Conservation (phyloP, 2,329 filamentous ascomycete species). For the Pestalotiopsis sp. region DNA sequence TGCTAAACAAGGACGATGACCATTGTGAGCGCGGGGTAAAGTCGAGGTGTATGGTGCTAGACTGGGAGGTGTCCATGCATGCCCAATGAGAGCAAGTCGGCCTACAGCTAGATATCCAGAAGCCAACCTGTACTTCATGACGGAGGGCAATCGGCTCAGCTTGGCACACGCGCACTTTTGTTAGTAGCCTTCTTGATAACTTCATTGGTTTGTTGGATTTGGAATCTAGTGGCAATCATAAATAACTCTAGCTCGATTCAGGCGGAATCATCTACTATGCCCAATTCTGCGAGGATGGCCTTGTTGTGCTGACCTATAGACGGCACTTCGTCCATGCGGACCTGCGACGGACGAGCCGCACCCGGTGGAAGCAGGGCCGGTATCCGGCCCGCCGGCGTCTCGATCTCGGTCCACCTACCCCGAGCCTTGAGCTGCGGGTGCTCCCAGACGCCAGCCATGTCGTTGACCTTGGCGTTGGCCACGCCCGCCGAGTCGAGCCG, state of each 20-base stretch:
- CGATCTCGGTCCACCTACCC: conserved; percentile 52
- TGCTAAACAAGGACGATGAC: background rate
- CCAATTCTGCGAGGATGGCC: conserved; percentile 47
- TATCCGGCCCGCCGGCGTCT: conserved; percentile 47
- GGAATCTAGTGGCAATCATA: background rate
- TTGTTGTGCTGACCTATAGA: conserved; percentile 53
- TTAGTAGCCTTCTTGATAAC: background rate
- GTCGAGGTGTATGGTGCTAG: background rate
- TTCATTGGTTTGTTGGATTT: background rate
- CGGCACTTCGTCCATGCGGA: conserved; percentile 47
- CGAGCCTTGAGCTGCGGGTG: conserved; percentile 55
- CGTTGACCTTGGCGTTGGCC: conserved; percentile 58
- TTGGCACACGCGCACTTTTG: background rate
- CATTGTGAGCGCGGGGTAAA: conserved; percentile 1
- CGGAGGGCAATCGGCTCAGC: background rate
- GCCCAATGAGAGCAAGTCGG: background rate
- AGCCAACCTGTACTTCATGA: background rate
- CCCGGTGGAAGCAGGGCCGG: conserved; percentile 55
- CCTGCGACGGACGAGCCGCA: conserved; percentile 25
- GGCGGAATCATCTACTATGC: conserved; percentile 24
- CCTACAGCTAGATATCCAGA: background rate
- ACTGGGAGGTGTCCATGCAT: background rate
- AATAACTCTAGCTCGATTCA: background rate
- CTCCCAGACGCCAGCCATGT: conserved; percentile 56
- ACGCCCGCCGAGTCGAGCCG: conserved; percentile 51